These are phyloP conservation scores for Komagataella kurtzmanii DNA, from an alignment of 805 yeast species.

Conservation along the genomic window DNA sequence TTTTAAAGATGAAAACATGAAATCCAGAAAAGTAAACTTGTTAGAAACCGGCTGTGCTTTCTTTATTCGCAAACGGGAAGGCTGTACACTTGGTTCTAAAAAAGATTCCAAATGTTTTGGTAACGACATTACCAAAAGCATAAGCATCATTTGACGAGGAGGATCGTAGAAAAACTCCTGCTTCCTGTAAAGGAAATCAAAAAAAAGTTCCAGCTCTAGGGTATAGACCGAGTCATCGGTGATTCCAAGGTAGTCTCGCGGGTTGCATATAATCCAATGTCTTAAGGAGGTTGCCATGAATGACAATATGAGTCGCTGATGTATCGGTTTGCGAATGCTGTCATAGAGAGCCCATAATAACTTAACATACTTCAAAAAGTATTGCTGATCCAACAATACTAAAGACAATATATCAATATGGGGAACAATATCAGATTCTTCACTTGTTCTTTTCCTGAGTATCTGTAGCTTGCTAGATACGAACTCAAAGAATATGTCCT, in stretches of 20 bases:
- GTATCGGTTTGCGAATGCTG: slow-evolving; percentile 26
- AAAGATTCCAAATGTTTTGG: neutral
- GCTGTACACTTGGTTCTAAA: neutral
- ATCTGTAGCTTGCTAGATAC: slow-evolving; percentile 14
- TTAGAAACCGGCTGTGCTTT: neutral
- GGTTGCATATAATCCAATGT: slow-evolving; percentile 37
- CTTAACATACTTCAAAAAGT: slow-evolving; percentile 22
- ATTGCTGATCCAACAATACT: slow-evolving; percentile 24
- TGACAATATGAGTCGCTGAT: slow-evolving; percentile 28
- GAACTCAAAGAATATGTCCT: slow-evolving; percentile 25
- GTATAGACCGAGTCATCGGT: slow-evolving; percentile 1
- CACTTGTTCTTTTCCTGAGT: slow-evolving; percentile 14
- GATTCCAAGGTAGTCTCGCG: slow-evolving; percentile 25
- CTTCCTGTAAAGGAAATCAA: slow-evolving; percentile 18
- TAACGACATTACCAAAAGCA: slow-evolving; percentile 12
- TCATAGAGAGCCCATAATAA: slow-evolving; percentile 22
- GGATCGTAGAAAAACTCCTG: neutral
- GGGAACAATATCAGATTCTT: slow-evolving; percentile 24
- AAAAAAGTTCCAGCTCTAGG: slow-evolving; percentile 18
- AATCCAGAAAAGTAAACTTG: neutral
- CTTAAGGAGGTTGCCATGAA: slow-evolving; percentile 31
- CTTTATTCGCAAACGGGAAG: neutral
- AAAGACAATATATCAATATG: slow-evolving; percentile 32
- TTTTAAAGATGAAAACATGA: neutral
- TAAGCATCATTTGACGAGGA: slow-evolving; percentile 13